phyloP scores from a whole-genome alignment of 805 yeast genomes.

The Pichia californica region DNA sequence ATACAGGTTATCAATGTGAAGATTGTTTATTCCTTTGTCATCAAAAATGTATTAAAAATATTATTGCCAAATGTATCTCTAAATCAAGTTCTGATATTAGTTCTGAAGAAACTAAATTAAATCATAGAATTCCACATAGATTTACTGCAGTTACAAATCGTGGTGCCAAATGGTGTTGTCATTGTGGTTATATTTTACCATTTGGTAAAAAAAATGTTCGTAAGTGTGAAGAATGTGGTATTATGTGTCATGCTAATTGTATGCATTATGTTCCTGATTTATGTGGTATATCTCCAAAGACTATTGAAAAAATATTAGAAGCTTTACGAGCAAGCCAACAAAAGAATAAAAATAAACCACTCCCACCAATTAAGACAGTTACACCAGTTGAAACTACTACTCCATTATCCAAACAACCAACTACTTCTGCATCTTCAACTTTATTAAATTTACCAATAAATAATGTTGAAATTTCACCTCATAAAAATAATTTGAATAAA shows the following conservation, averaged over 20 bases:
- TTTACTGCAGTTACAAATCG: conserved; percentile 88
- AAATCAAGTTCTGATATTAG: conserved; percentile 64
- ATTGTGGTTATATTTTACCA: conserved; percentile 94
- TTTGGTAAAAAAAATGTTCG: conserved; percentile 91
- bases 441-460: background rate
- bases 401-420: background rate
- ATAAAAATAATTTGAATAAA: too few species aligned
- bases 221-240: conserved; percentile 89
- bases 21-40: conserved; percentile 79
- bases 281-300: conserved; percentile 98
- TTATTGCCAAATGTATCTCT: conserved; percentile 78
- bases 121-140: conserved; percentile 95
- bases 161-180: conserved; percentile 99
- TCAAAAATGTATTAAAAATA: conserved; percentile 72
- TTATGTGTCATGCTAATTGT: conserved; percentile 90
- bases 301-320: conserved; percentile 81
- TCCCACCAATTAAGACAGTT: background rate
- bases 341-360: background rate
- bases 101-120: conserved; percentile 72
- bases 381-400: background rate
- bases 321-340: conserved; percentile 43
- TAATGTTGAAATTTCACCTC: too few species aligned
- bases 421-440: background rate
- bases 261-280: conserved; percentile 95
- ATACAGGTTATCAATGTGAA: conserved; percentile 82